Base-by-base conservation (phyloP, 2,329 filamentous ascomycete species). In the Fusarium sublunatum region DNA sequence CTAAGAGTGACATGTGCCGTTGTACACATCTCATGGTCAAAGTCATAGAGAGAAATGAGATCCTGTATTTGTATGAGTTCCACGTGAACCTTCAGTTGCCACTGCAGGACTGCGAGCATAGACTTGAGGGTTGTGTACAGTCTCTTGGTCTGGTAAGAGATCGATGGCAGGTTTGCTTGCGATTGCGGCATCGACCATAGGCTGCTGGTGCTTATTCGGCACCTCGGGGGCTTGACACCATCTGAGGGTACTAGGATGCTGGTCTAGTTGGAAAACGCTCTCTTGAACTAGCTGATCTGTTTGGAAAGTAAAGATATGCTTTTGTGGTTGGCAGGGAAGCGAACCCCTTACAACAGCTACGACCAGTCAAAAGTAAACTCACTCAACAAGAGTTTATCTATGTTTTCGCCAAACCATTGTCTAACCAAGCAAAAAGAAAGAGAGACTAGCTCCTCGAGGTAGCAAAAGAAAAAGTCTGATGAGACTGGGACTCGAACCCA, bases 401-500 rank as follows among this genome's bases (percentile, higher is more conserved):
- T 28, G 9, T 2, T 28, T 10, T 28, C 9, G 7, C 9, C 7
- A 28, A 10, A 28, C 26, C 26, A 28, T 28, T 34, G 12, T 19
- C 19, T 19, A 19, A 19, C 19, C 19, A 19, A 19, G 26, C 15
- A 44, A 32, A 44, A 32, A 32, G 5, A 12, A 10, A 24, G 1
- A 13, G 6, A 36, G 38, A 31, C 26, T 34, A 6, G 2, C 32
- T 26, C 6, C 43, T 25, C 44, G 53, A 39, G 41, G 11, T 3
- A n/a, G 24, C 51, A 64, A 61, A 58, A 46, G 22, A 5, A 44
- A 52, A 45, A 31, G 6, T 41, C 24, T 70, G 71, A 74, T 69
- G 65, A 72, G 72, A 74, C 70, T 72, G 70, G 72, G 72, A 74
- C 71, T 75, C 67, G 72, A 74, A 74, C 72, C 72, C 72, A 73